phyloP scores from a whole-genome alignment of 352 stramenopile species.

The Thalassiosira mediterranea region DNA sequence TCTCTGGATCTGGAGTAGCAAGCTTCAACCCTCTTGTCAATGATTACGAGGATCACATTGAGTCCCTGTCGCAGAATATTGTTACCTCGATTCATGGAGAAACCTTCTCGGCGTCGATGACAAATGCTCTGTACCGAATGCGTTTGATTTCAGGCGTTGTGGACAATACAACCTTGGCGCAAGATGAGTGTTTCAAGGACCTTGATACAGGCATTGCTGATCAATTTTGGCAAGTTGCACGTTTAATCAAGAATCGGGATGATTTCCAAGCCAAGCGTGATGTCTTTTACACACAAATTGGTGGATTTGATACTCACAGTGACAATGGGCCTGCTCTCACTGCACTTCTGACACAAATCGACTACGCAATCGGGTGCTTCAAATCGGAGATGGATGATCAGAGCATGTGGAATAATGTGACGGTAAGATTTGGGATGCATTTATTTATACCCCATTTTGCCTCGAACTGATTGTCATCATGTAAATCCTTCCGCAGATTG shows the following conservation, averaged over 20 bases:
- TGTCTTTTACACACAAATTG: conserved; percentile 58
- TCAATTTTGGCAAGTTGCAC: conserved; percentile 62
- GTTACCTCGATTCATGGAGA: conserved; percentile 51
- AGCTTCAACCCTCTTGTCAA: conserved; percentile 27
- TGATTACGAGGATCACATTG: conserved; percentile 41
- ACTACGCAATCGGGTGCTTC: conserved; percentile 62
- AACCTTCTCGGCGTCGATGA: conserved; percentile 51
- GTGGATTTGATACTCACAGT: conserved; percentile 71
- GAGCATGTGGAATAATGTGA: conserved; percentile 60
- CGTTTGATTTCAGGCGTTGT: conserved; percentile 32
- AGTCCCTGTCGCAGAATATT: conserved; percentile 34
- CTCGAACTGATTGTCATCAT: neutral
- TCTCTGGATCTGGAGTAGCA: conserved; percentile 45
- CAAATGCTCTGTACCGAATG: conserved; percentile 41
- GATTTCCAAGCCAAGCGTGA: conserved; percentile 50
- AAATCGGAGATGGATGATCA: conserved; percentile 57
- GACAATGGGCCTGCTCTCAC: conserved; percentile 36
- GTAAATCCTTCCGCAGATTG: conserved; percentile 54
- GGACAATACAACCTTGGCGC: conserved; percentile 10
- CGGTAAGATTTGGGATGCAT: conserved; percentile 40
- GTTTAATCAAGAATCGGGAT: conserved; percentile 56
- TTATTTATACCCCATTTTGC: conserved; percentile 22
- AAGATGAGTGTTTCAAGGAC: conserved; percentile 40
- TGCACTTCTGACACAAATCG: conserved; percentile 43
- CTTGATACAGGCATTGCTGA: conserved; percentile 38